Evolutionary conservation across 495 filamentous ascomycete species (phyloP).

Genomic region (Articulospora tetracladia): DNA sequence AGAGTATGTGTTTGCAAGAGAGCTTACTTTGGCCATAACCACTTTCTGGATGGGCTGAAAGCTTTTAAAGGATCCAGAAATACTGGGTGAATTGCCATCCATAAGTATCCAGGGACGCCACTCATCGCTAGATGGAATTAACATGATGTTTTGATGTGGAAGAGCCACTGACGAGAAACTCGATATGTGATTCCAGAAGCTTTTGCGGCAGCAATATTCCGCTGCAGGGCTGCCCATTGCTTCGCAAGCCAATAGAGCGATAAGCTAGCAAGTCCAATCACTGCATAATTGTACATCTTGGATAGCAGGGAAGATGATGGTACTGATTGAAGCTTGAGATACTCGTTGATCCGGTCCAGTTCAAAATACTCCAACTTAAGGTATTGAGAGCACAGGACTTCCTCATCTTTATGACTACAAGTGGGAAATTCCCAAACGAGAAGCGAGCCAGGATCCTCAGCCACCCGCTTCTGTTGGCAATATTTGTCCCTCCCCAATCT

Average conservation of each 20-base stretch:
- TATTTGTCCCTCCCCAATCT: neutral
- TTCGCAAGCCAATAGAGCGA: conserved; percentile 3
- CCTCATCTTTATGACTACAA: neutral
- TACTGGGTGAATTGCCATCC: conserved; percentile 11
- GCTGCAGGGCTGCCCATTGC: neutral
- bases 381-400: neutral
- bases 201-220: conserved; percentile 13
- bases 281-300: neutral
- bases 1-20: neutral
- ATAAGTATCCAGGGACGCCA: conserved; percentile 14
- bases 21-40: conserved; percentile 13
- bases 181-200: conserved; percentile 13
- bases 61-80: conserved; percentile 3
- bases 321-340: neutral
- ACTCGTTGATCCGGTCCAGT: neutral
- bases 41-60: conserved; percentile 3
- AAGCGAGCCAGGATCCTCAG: neutral
- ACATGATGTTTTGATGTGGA: neutral
- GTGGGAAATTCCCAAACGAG: neutral
- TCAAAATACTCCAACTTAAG: neutral
- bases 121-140: conserved; percentile 5
- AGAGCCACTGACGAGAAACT: conserved; percentile 9
- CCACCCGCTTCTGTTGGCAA: neutral
- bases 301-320: neutral
- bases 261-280: neutral